A percentile compares a stretch with the other conserved stretches of the same genome.
These are phyloP conservation scores for Tricholoma saponaceum DNA, from an alignment of 768 basidiomycete species.

Conservation along the genomic window DNA sequence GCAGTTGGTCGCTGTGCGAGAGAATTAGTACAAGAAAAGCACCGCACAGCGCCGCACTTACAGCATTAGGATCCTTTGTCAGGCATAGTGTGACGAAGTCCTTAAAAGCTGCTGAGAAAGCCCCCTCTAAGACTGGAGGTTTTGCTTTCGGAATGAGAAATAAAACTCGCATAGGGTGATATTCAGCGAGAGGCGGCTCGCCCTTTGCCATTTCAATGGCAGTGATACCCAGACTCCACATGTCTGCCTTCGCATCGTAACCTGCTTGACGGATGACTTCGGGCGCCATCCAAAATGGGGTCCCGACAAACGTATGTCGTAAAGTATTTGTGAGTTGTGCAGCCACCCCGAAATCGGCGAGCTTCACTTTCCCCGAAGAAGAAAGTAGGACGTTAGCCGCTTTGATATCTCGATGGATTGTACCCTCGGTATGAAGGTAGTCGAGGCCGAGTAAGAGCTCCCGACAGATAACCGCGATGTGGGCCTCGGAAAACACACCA, in stretches of 20 bases:
- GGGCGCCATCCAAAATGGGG: constrained; percentile 98
- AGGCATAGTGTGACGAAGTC: constrained; percentile 89
- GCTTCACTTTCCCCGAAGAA: constrained; percentile 89
- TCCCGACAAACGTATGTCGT: constrained; percentile 96
- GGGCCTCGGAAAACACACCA: constrained; percentile 84
- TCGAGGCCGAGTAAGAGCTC: constrained; percentile 91
- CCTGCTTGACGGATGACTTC: constrained; percentile 97
- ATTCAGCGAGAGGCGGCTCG: constrained; percentile 93
- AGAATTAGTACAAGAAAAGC: constrained; percentile 10
- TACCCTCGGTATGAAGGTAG: constrained; percentile 93
- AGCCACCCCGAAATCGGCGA: constrained; percentile 98
- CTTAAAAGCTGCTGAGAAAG: constrained; percentile 83
- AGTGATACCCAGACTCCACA: constrained; percentile 98
- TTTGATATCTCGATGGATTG: constrained; percentile 99
- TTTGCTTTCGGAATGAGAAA: constrained; percentile 98
- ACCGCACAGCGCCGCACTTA: constrained; percentile 30
- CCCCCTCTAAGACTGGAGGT: constrained; percentile 84
- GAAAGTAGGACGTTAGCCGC: constrained; percentile 94
- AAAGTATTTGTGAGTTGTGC: constrained; percentile 93
- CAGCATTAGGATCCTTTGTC: constrained; percentile 84
- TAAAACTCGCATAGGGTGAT: constrained; percentile 97
- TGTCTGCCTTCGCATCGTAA: constrained; percentile 93
- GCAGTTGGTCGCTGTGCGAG: constrained; percentile 75
- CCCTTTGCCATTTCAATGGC: constrained; percentile 98
- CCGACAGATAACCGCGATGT: constrained; percentile 92